Base-by-base conservation (phyloP, 306 rosid genomes). In the Sesbania bispinosa region DNA sequence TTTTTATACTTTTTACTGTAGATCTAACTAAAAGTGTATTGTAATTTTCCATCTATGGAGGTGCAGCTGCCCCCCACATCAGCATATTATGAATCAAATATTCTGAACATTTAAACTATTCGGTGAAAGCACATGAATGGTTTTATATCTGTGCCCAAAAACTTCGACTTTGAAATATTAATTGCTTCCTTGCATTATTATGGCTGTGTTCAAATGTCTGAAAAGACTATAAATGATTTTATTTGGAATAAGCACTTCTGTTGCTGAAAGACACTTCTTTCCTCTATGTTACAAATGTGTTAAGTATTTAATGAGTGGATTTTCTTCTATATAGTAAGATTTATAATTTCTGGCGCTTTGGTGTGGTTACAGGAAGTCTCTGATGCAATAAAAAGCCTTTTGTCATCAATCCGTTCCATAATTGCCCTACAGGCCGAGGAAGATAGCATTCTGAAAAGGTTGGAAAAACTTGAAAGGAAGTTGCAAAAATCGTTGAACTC, bases 371-470 rank as follows among this genome's bases (percentile, higher is more conserved):
- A 95, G 99, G 93, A 66, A 68, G 74, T 82, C 13, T 80, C 93
- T 3, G 96, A 86, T 20, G 92, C 96, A 69, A 86, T 95, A 52
- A 86, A 89, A 76, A 67, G 65, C 87, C 73, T 95, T 33, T 53
- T 80, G 69, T 50, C 73, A 39, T 87, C 92, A 48, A 78, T 91
- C 62, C 84, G 20, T 55, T 38, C 68, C 4, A 82, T 95, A 61
- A 73, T 67, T 63, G 38, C 46, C n/a, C 93, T 79, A 76, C 96
- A 91, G 77, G 82, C 32, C 43, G 89, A 81, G 71, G 97, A 89
- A 80, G 84, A 85, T 45, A 80, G 53, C 70, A 81, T 61, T 63
- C 93, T 67, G 77, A 84, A 78, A 53, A 91, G 67, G 79, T 83
- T 62, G 6, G 79, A 78, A 46, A 95, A 89, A 76, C 81, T 88